Conservation (phyloP, 164 flowering plant species). For the Echeveria elegans region DNA sequence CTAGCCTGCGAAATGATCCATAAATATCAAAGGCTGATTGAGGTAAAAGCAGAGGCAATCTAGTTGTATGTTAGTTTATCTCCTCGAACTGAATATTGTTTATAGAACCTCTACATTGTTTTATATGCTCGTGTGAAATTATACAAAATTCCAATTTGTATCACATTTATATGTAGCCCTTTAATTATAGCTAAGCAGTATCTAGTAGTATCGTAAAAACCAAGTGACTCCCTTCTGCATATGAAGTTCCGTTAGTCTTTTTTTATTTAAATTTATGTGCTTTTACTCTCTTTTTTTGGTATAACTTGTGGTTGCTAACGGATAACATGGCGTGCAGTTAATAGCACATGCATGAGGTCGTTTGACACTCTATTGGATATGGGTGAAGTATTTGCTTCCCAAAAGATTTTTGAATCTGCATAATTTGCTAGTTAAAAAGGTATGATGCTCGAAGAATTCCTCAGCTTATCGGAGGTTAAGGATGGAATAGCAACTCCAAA, state of each 20-base stretch:
- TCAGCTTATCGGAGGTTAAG: slow-evolving; percentile 76
- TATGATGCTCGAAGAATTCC: slow-evolving; percentile 82
- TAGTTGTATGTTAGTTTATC: too few species aligned
- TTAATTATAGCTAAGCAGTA: too few species aligned
- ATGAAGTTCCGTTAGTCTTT: not conserved
- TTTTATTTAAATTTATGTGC: not conserved
- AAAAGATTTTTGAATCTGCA: not conserved
- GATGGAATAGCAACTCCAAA: slow-evolving; percentile 68
- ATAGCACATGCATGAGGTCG: not conserved
- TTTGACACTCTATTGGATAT: not conserved
- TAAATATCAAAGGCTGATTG: too few species aligned
- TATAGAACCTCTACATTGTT: too few species aligned
- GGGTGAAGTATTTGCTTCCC: not conserved
- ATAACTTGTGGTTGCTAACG: not conserved
- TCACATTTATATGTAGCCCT: too few species aligned
- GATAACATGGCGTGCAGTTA: slow-evolving; percentile 1
- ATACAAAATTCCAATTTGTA: too few species aligned
- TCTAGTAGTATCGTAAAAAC: too few species aligned
- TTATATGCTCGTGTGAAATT: too few species aligned
- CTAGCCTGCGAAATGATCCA: too few species aligned
- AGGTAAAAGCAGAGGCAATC: too few species aligned
- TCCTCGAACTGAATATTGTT: too few species aligned
- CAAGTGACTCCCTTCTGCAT: too few species aligned
- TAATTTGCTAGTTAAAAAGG: not conserved
- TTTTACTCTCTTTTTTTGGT: not conserved